Evolutionary conservation across 495 filamentous ascomycete genomes (phyloP).

Genomic region (Penicillium simplicissimum): DNA sequence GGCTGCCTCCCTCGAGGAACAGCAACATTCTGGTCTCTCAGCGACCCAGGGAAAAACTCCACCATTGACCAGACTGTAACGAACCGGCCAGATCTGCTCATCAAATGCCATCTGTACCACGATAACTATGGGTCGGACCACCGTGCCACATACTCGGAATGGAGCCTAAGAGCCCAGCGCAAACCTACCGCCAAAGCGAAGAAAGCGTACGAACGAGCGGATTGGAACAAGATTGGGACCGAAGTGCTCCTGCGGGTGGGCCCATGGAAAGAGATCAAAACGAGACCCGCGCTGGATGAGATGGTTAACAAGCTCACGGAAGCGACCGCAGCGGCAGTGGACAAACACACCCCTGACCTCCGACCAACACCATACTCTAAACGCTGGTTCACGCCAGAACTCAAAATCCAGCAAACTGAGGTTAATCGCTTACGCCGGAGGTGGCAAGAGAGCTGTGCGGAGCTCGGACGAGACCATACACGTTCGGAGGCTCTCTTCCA

Average conservation of each 20-base stretch:
- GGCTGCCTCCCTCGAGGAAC: constrained; percentile 19
- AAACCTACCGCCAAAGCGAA: constrained; percentile 12
- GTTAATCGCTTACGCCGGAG: constrained; percentile 22
- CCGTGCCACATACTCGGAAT: constrained; percentile 26
- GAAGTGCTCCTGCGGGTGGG: constrained; percentile 11
- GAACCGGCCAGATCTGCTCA: constrained; percentile 12
- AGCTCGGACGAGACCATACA: constrained; percentile 8
- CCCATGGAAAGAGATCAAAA: constrained; percentile 15
- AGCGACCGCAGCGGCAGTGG: constrained; percentile 8
- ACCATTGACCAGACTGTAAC: constrained; percentile 26
- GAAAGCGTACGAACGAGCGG: constrained; percentile 27
- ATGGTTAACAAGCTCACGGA: constrained; percentile 13
- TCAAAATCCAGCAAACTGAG: constrained; percentile 20
- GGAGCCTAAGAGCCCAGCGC: constrained; percentile 15
- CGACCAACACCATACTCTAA: constrained; percentile 27
- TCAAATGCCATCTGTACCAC: constrained; percentile 25
- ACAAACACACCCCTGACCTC: constrained; percentile 10
- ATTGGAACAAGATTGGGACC: constrained; percentile 27
- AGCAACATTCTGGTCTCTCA: constrained; percentile 23
- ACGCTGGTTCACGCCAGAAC: constrained; percentile 26
- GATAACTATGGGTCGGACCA: constrained; percentile 26
- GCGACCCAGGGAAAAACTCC: constrained; percentile 18
- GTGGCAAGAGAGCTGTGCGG: constrained; percentile 24
- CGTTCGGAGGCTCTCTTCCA: constrained; percentile 2
- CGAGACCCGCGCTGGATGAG: constrained; percentile 16